A percentile compares a stretch with the other conserved stretches of the same genome.
These are phyloP conservation scores for Suzukiozyma palmioleophila DNA, from an alignment of 1,139 yeast species.

Conservation along the genomic window DNA sequence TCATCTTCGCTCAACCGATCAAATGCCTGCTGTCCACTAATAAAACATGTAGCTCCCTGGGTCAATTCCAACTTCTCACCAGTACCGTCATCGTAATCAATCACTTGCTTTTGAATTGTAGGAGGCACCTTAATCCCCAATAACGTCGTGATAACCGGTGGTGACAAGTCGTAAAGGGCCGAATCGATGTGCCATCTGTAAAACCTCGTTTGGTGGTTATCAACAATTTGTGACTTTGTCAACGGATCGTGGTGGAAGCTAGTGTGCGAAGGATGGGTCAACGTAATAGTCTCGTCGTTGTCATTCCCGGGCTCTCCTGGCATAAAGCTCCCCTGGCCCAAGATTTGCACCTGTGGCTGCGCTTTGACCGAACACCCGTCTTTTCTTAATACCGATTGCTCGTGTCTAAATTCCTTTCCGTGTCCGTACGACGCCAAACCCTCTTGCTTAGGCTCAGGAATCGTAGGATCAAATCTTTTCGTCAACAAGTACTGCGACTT, in stretches of 20 bases:
- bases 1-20: slow-evolving; percentile 62
- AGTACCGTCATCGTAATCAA: slow-evolving; percentile 62
- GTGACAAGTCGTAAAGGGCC: slow-evolving; percentile 78
- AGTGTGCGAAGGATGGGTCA: slow-evolving; percentile 81
- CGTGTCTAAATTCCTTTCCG: slow-evolving; percentile 78
- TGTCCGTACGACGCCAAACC: slow-evolving; percentile 70
- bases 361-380: slow-evolving; percentile 76
- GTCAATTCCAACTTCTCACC: slow-evolving; percentile 61
- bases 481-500: slow-evolving; percentile 72
- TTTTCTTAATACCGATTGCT: slow-evolving; percentile 68
- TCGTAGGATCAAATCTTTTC: slow-evolving; percentile 70
- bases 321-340: slow-evolving; percentile 75
- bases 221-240: slow-evolving; percentile 54
- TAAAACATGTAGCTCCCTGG: slow-evolving; percentile 86
- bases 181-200: slow-evolving; percentile 94
- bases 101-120: slow-evolving; percentile 37
- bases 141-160: slow-evolving; percentile 80
- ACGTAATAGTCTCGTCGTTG: slow-evolving; percentile 50
- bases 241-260: slow-evolving; percentile 69
- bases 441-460: slow-evolving; percentile 43
- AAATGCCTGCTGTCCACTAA: slow-evolving; percentile 76
- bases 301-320: slow-evolving; percentile 66
- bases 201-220: slow-evolving; percentile 64
- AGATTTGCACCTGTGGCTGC: slow-evolving; percentile 85
- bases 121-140: slow-evolving; percentile 80